Conservation (phyloP, 2,329 filamentous ascomycete genomes). For the Fusarium falciforme region DNA sequence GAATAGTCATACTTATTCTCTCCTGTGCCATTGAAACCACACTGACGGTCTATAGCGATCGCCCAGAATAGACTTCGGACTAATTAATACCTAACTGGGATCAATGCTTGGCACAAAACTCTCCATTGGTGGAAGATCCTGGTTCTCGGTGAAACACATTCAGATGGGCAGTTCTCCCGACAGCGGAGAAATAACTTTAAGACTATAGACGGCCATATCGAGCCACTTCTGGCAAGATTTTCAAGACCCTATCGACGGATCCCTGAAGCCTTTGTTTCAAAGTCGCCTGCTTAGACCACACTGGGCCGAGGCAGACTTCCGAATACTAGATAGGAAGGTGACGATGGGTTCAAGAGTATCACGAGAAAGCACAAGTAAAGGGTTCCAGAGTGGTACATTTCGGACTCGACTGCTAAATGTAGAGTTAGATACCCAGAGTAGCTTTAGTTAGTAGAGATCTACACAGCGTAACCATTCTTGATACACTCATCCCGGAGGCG, state of each 20-base stretch:
- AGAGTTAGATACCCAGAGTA: background rate
- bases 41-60: background rate
- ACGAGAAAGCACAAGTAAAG: background rate
- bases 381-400: background rate
- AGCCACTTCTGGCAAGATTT: background rate
- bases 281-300: background rate
- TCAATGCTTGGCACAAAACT: background rate
- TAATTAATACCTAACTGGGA: background rate
- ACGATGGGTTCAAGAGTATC: background rate
- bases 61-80: background rate
- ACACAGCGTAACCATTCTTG: conserved; percentile 4
- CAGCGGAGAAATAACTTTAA: background rate
- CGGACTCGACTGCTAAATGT: background rate
- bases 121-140: background rate
- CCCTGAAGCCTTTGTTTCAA: background rate
- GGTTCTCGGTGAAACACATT: background rate
- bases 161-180: background rate
- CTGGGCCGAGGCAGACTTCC: background rate
- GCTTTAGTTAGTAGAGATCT: background rate
- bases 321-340: background rate
- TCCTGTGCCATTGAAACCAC: background rate
- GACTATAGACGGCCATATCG: background rate
- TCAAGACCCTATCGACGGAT: background rate
- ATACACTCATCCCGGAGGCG: conserved; percentile 11
- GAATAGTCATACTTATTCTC: background rate